These are phyloP conservation scores for Xylaria sp. DNA, from an alignment of 2,329 filamentous ascomycete genomes.

Conservation along the genomic window DNA sequence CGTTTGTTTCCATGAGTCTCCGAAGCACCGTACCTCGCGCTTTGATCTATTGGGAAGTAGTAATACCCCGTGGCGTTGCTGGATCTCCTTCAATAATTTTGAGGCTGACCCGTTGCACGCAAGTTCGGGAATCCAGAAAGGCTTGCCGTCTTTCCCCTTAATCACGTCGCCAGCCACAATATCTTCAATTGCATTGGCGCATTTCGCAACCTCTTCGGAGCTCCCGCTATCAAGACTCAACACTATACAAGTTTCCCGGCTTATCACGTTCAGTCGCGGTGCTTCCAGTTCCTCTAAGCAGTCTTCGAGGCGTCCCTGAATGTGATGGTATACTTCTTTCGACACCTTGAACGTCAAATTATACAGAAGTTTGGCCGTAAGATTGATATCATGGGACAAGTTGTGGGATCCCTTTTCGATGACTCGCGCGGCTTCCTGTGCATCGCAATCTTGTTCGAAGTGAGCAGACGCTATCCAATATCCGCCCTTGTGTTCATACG, in stretches of 20 bases:
- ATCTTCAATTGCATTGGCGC: conserved; percentile 21
- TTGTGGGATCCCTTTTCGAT: conserved; percentile 4
- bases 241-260: neutral
- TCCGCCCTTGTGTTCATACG: conserved; percentile 4
- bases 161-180: conserved; percentile 27
- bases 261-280: conserved; percentile 3
- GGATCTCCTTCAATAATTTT: conserved; percentile 25
- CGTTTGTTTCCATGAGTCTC: conserved; percentile 9
- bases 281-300: neutral
- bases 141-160: conserved; percentile 7
- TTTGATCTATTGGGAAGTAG: conserved; percentile 28
- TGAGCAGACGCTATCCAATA: conserved; percentile 8
- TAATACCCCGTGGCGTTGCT: conserved; percentile 16
- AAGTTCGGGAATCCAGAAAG: conserved; percentile 29
- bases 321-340: conserved; percentile 23
- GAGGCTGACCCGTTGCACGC: conserved; percentile 20
- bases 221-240: conserved; percentile 23
- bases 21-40: conserved; percentile 29
- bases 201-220: conserved; percentile 22
- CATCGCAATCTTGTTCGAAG: conserved; percentile 27
- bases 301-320: conserved; percentile 18
- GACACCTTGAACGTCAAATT: conserved; percentile 27
- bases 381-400: conserved; percentile 2
- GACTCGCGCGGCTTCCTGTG: conserved; percentile 14
- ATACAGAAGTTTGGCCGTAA: conserved; percentile 18